Base-by-base conservation (phyloP, 2,329 filamentous ascomycete genomes). In the Dactylellina parvicollis region DNA sequence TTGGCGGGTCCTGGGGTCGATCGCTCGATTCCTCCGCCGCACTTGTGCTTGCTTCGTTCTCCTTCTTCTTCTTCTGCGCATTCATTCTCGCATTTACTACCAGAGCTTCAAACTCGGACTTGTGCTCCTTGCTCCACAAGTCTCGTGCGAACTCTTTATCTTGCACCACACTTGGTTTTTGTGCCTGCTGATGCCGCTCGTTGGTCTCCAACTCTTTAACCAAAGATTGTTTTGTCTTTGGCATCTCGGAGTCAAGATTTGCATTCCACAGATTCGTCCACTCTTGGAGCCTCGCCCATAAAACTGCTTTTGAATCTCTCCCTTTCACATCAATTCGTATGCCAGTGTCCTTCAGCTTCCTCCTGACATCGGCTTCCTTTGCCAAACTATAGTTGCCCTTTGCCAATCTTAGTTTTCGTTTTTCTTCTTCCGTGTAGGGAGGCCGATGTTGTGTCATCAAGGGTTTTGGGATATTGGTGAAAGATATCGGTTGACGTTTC, bases 241-340 rank as follows among this genome's bases (percentile, higher is more conserved):
- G 92, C 1, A 83, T 83, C 34, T 86, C 86, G 1, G 93, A 90
- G 80, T 99, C 95, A 81, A 92, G 96, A 79, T 99, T 99, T 9
- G 96, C 91, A 80, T 99, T 99, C 90, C 92, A 97, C 16, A 99
- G 82, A 36, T 95, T 97, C 56, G 95, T 85, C 93, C 93, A 99
- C 80, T 99, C 95, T 22, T 87, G 91, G 78, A 98, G 93, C 16
- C 96, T 87, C 76, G 85, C 86, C 79, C 94, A 90, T 60, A 98
- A 83, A 0, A 93, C 83, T 47, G 85, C 82, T 42, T 67, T 69
- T 9, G 55, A 47, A 89, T 89, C 0, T 85, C 55, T 81, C 0
- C 95, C 95, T 71, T 82, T 84, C 8, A 84, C 86, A 0, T 92
- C 89, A 65, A 98, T 88, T 0, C 93, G 92, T 0, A 95, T 83